phyloP scores from a whole-genome alignment of 352 stramenopile species.

The Phytophthora tubulina region DNA sequence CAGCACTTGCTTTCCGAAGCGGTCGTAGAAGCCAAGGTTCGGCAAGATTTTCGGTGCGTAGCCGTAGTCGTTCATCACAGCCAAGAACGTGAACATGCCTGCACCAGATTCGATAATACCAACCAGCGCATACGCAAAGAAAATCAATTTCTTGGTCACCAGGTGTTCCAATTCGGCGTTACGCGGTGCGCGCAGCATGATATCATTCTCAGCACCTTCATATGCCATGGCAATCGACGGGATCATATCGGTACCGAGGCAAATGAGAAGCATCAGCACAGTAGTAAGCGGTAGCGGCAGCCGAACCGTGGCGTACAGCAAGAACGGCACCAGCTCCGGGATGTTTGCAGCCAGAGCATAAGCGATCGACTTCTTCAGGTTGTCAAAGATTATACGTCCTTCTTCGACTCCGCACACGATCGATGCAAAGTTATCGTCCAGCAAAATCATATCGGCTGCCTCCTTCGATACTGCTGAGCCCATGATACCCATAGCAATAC shows the following conservation, averaged over 20 bases:
- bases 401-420: conserved; percentile 97
- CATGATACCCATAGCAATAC: conserved; percentile 98
- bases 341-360: conserved; percentile 95
- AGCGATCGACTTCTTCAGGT: conserved; percentile 95
- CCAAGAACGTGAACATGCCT: conserved; percentile 91
- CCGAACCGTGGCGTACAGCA: conserved; percentile 87
- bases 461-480: conserved; percentile 97
- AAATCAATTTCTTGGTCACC: conserved; percentile 91
- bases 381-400: conserved; percentile 96
- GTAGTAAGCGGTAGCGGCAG: conserved; percentile 92
- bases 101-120: conserved; percentile 88
- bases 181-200: conserved; percentile 86
- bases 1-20: conserved; percentile 90
- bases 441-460: conserved; percentile 96
- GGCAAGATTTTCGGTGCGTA: conserved; percentile 86
- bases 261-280: conserved; percentile 93
- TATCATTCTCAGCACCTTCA: conserved; percentile 88
- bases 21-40: conserved; percentile 79
- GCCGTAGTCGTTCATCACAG: conserved; percentile 92
- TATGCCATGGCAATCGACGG: conserved; percentile 95
- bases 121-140: conserved; percentile 89
- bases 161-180: conserved; percentile 87
- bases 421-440: conserved; percentile 98
- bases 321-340: conserved; percentile 87
- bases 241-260: conserved; percentile 94